Percentiles rank a stretch among this genome's conserved stretches.
Conservation (phyloP, 1,284 basidiomycete species). For the Microbotryomycetes sp. region DNA sequence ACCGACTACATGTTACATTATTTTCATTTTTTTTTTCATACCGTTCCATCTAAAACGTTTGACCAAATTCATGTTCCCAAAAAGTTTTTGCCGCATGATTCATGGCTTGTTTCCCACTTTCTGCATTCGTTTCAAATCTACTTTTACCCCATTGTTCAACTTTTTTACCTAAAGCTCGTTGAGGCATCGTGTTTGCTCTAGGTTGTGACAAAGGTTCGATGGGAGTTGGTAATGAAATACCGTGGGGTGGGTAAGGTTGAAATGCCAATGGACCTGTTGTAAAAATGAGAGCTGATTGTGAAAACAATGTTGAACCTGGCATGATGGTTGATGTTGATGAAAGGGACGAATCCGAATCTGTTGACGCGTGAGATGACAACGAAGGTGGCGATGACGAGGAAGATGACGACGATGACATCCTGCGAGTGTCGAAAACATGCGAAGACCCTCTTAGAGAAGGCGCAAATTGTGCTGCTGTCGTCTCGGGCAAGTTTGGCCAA, state of each 20-base stretch:
- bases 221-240: slow-evolving; percentile 10
- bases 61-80: slow-evolving; percentile 11
- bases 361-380: background rate
- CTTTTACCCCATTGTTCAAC: slow-evolving; percentile 26
- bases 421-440: background rate
- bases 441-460: slow-evolving; percentile 4
- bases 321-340: slow-evolving; percentile 19
- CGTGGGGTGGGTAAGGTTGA: slow-evolving; percentile 20
- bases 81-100: slow-evolving; percentile 18
- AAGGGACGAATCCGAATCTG: slow-evolving; percentile 8
- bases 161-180: slow-evolving; percentile 22
- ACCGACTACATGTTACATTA: too few species aligned
- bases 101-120: slow-evolving; percentile 25
- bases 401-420: slow-evolving; percentile 1
- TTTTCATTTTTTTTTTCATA: background rate
- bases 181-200: slow-evolving; percentile 14
- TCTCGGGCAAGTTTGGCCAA: slow-evolving; percentile 25
- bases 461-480: slow-evolving; percentile 21
- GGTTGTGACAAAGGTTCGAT: slow-evolving; percentile 18
- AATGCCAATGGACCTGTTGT: slow-evolving; percentile 24
- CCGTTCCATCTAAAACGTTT: background rate
- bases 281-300: slow-evolving; percentile 33
- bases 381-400: background rate
- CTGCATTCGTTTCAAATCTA: slow-evolving; percentile 30
- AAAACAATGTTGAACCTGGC: slow-evolving; percentile 29